Base-by-base conservation (phyloP, 2,329 filamentous ascomycete species). In the Penicillium occitanis region DNA sequence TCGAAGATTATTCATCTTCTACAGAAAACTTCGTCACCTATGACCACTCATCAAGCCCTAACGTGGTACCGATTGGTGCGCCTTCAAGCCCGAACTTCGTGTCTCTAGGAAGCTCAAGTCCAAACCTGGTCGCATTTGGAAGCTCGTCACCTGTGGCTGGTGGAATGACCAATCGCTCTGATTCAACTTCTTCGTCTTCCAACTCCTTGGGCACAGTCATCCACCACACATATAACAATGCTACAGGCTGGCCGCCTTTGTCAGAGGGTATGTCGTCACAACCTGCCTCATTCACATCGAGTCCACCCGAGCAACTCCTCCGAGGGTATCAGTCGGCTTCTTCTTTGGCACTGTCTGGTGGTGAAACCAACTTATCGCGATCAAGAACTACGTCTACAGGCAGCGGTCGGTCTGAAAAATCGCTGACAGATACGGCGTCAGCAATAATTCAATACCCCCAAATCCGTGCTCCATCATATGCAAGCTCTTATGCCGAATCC, bases 131-230 rank as follows among this genome's bases (percentile, higher is more conserved):
- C 61, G 73, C 74, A 48, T 68, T 73, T 57, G 71, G 72, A 46
- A 68, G 68, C 28, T 70, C 74, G 1, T 73, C 73, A 5, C 76
- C 75, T 1, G 76, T 73, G 64, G 70, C 75, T 4, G 73, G 75
- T 5, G 74, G 73, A 11, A 72, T 72, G 28, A 73, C 71, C 35
- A 73, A 71, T 2, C 73, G 74, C 19, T 78, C 79, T 0, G 77
- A 80, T 53, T 80, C 78, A 1, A 65, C 59, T 22, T 50, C 55
- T 13, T 79, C 78, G 5, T 80, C 78, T 13, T 74, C 77, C 53
- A 78, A 77, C 55, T 79, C 78, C 0, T 65, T 78, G 62, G 78
- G 78, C 60, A 81, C 79, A 6, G 79, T 78, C 4, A 78, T 79
- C 59, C 73, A 77, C 57, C 73, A 77, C 63, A 70, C 57, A 14